Conservation (phyloP, 1,139 yeast genomes). For the Yamadazyma kanchanaburiensis region DNA sequence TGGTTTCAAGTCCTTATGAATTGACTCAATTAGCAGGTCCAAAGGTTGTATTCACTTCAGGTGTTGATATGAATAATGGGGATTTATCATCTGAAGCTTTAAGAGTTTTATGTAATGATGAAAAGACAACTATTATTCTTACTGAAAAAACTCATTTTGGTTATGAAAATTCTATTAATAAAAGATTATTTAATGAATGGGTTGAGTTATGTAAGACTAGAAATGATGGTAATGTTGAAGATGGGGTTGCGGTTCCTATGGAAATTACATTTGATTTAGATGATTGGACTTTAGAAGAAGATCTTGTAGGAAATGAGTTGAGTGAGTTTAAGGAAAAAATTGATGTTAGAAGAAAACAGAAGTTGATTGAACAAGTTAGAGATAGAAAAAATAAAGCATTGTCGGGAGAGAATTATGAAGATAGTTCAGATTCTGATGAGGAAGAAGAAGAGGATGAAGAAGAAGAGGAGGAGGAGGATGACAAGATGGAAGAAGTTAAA, state of each 20-base stretch:
- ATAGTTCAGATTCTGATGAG: constrained; percentile 38
- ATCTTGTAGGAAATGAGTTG: constrained; percentile 49
- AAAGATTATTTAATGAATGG: constrained; percentile 58
- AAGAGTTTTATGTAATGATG: constrained; percentile 56
- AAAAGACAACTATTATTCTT: constrained; percentile 64
- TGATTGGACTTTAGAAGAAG: constrained; percentile 44
- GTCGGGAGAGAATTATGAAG: constrained; percentile 38
- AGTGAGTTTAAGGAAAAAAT: constrained; percentile 45
- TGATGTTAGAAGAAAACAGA: constrained; percentile 40
- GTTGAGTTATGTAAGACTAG: constrained; percentile 33
- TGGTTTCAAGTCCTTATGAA: constrained; percentile 56
- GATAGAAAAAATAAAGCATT: constrained; percentile 55
- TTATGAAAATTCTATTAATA: constrained; percentile 23
- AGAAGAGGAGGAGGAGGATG: constrained; percentile 12
- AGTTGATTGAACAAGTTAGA: constrained; percentile 50
- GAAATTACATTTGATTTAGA: constrained; percentile 33
- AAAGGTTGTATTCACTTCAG: constrained; percentile 79
- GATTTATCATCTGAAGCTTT: constrained; percentile 59
- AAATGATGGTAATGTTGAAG: constrained; percentile 42
- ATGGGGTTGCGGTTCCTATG: constrained; percentile 57
- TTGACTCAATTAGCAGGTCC: constrained; percentile 61
- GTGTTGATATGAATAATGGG: constrained; percentile 65
- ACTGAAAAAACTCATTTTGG: constrained; percentile 57
- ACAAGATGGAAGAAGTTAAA: constrained; percentile 1
- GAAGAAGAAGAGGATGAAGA: constrained; percentile 19